Conservation (phyloP, 129 eudicot genomes). For the Lactuca saligna region DNA sequence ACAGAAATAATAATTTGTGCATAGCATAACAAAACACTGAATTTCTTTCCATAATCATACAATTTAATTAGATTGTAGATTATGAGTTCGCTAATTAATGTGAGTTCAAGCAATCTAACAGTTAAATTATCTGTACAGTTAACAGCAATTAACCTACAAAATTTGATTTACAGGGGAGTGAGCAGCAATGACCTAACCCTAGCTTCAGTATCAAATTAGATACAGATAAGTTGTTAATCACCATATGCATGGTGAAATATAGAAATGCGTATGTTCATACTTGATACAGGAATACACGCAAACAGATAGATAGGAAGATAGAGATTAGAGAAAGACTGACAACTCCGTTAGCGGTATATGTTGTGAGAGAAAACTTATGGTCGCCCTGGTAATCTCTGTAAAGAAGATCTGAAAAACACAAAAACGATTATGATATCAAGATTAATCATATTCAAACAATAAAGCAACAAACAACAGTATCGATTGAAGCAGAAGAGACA, state of each 20-base stretch:
- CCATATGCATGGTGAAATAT: not conserved
- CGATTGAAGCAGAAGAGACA: conserved; percentile 4
- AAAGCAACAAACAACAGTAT: not conserved
- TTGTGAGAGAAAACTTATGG: conserved; percentile 76
- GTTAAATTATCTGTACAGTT: not conserved
- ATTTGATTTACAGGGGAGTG: not conserved
- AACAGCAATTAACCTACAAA: not conserved
- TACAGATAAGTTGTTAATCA: not conserved
- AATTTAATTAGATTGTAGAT: not conserved
- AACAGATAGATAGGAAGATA: conserved; percentile 3
- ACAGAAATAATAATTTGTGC: too few species aligned
- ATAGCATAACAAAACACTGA: too few species aligned
- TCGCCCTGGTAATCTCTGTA: conserved; percentile 78
- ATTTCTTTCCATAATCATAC: too few species aligned
- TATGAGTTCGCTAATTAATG: not conserved
- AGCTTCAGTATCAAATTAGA: not conserved
- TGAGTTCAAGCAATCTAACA: too few species aligned
- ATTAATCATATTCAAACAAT: not conserved
- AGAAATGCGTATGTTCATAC: not conserved
- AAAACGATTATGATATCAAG: conserved; percentile 1
- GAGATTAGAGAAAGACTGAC: conserved; percentile 45
- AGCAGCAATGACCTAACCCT: conserved; percentile 14
- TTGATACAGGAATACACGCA: not conserved
- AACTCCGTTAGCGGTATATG: conserved; percentile 59
- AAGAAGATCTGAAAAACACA: conserved; percentile 56